Evolutionary conservation across 2,329 filamentous ascomycete species (phyloP).

Genomic region (Lizonia empirigonia): DNA sequence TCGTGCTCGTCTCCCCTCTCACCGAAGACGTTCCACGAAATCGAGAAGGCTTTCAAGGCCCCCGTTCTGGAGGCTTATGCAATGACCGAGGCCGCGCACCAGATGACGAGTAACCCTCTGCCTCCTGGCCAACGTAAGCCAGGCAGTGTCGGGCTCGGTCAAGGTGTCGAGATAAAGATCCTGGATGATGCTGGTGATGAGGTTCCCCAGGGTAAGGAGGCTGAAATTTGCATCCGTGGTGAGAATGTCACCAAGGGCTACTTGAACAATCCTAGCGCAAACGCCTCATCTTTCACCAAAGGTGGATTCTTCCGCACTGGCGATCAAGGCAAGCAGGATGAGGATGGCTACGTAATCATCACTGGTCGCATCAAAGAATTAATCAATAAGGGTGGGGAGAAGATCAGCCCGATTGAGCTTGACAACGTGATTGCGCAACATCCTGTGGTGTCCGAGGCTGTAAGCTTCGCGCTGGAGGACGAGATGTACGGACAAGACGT

Average conservation of each 20-base stretch:
- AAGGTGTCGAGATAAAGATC: slow-evolving; percentile 82
- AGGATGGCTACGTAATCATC: slow-evolving; percentile 82
- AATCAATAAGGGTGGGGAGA: slow-evolving; percentile 89
- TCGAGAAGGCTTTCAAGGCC: slow-evolving; percentile 76
- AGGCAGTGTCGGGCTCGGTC: slow-evolving; percentile 80
- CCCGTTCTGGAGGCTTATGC: slow-evolving; percentile 89
- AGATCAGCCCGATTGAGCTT: slow-evolving; percentile 86
- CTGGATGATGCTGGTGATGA: slow-evolving; percentile 72
- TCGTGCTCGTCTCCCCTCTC: slow-evolving; percentile 85
- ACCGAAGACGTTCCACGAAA: slow-evolving; percentile 78
- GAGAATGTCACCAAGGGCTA: slow-evolving; percentile 86
- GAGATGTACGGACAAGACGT: slow-evolving; percentile 85
- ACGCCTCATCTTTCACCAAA: slow-evolving; percentile 73
- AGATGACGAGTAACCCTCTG: slow-evolving; percentile 73
- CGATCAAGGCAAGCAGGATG: slow-evolving; percentile 81
- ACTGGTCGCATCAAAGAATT: slow-evolving; percentile 93
- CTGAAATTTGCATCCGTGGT: slow-evolving; percentile 81
- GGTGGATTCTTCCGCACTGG: slow-evolving; percentile 87
- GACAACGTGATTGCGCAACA: slow-evolving; percentile 82
- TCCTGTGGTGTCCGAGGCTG: slow-evolving; percentile 74
- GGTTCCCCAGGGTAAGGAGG: slow-evolving; percentile 71
- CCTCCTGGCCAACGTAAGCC: slow-evolving; percentile 75
- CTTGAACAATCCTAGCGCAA: slow-evolving; percentile 80
- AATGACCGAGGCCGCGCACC: slow-evolving; percentile 89
- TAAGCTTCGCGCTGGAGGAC: slow-evolving; percentile 82